Evolutionary conservation across 306 rosid species (phyloP), one percentile per base, ranked within the genome.

Genomic region (Mimosa bimucronata): DNA sequence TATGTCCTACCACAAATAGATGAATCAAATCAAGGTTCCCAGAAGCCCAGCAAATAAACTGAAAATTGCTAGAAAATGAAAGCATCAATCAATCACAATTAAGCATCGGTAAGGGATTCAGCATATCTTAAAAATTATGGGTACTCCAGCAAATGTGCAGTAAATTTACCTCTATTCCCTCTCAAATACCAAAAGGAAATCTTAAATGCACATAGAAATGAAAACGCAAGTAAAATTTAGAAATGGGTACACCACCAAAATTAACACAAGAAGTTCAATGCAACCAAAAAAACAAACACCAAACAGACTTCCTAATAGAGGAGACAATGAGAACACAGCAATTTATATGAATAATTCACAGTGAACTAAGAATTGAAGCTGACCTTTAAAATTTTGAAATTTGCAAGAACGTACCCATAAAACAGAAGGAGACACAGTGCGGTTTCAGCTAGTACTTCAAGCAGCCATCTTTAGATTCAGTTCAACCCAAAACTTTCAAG

Each of bases 101-200:
- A 61, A 61, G 5, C 4, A 14, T 26, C 14, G 67, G 37, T 14
- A 26, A 61, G 38, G 1, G 19, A 60, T 26, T 60, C 66, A 4
- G 9, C 34, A 60, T 60, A 12, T 11, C 66, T 25, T 4, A 8
- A 26, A 57, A 60, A 9, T 58, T 58, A 11, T 60, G 34, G 0
- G 14, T 13, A 6, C 66, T 11, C 16, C 18, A 60, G 16, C 19
- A 60, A 25, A 57, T 30, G 30, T 72, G 55, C 58, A 79, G 23
- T 38, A 16, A 46, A 71, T 44, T 82, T 75, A 18, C 57, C 77
- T 37, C 42, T 64, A 12, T 55, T 79, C 60, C 65, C 81, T 78
- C 38, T 73, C 72, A 76, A 18, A n/a, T 73, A 73, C 41, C 69
- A 82, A 79, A 83, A 61, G 79, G 76, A 85, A 81, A 55, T 1